Percentiles rank a stretch among this genome's conserved stretches.
Evolutionary conservation across 2,329 filamentous ascomycete species (phyloP).

Genomic region (Penicillium verrucosum): DNA sequence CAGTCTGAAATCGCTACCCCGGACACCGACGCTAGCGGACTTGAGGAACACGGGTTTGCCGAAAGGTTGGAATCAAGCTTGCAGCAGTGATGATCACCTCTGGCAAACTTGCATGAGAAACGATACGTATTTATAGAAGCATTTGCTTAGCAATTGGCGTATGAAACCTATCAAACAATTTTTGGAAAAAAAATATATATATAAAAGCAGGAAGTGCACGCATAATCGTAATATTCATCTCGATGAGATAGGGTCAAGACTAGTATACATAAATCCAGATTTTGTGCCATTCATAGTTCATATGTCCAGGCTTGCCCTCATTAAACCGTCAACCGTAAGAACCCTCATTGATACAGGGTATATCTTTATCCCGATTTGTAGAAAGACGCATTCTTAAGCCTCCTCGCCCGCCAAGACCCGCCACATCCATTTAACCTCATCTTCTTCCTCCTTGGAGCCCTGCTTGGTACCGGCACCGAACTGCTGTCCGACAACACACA

Average conservation of each 20-base stretch:
- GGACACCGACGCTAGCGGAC: constrained; percentile 50
- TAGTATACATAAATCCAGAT: constrained; percentile 23
- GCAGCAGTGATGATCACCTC: not conserved
- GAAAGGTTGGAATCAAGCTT: constrained; percentile 33
- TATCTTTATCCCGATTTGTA: constrained; percentile 6
- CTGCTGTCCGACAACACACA: constrained; percentile 61
- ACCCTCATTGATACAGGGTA: constrained; percentile 4
- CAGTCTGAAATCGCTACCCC: constrained; percentile 51
- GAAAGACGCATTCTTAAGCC: not conserved
- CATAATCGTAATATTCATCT: constrained; percentile 15
- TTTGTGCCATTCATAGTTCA: constrained; percentile 16
- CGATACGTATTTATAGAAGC: not conserved
- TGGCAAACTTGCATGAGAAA: constrained; percentile 2
- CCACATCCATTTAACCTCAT: constrained; percentile 42
- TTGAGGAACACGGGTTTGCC: constrained; percentile 58
- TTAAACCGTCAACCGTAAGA: not conserved
- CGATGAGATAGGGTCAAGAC: constrained; percentile 16
- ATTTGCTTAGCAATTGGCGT: constrained; percentile 2
- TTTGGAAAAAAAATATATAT: not conserved
- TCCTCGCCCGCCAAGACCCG: constrained; percentile 33
- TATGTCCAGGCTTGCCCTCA: constrained; percentile 7
- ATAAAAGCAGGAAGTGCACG: not conserved
- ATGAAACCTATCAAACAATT: not conserved
- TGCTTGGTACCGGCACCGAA: constrained; percentile 42
- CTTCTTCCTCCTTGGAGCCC: constrained; percentile 39